Evolutionary conservation across 2,329 filamentous ascomycete genomes (phyloP).

Genomic region (Cercospora sesami): DNA sequence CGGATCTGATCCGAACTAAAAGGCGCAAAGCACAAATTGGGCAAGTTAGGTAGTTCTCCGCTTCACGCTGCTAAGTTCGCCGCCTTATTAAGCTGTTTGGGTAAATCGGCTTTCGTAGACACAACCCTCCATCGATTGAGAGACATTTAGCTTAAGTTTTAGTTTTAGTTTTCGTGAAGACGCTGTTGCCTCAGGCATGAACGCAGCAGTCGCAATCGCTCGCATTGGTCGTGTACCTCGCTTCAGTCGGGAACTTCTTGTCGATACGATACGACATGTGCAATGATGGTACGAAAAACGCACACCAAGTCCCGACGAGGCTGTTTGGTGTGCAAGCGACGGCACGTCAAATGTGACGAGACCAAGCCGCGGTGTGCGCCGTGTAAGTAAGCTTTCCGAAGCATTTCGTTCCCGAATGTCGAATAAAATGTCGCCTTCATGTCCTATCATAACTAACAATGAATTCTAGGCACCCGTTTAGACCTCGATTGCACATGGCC

Average conservation of each 20-base stretch:
- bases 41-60: background rate
- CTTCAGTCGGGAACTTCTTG: conserved; percentile 1
- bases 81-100: background rate
- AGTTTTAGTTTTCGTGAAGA: background rate
- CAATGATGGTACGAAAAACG: conserved; percentile 21
- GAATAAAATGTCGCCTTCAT: background rate
- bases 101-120: background rate
- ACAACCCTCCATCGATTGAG: background rate
- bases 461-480: conserved; percentile 18
- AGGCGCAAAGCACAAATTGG: background rate
- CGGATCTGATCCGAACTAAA: background rate
- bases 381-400: conserved; percentile 11
- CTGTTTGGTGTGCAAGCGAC: conserved; percentile 28
- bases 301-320: conserved; percentile 29
- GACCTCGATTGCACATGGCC: conserved; percentile 23
- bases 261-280: background rate
- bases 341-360: conserved; percentile 28
- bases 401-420: background rate
- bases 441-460: background rate
- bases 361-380: conserved; percentile 8
- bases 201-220: background rate
- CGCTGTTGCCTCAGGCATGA: background rate
- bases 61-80: no score
- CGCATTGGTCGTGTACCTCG: background rate
- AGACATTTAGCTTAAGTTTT: background rate